Evolutionary conservation across 2,329 filamentous ascomycete genomes (phyloP).

Genomic region (Scedosporium apiospermum): DNA sequence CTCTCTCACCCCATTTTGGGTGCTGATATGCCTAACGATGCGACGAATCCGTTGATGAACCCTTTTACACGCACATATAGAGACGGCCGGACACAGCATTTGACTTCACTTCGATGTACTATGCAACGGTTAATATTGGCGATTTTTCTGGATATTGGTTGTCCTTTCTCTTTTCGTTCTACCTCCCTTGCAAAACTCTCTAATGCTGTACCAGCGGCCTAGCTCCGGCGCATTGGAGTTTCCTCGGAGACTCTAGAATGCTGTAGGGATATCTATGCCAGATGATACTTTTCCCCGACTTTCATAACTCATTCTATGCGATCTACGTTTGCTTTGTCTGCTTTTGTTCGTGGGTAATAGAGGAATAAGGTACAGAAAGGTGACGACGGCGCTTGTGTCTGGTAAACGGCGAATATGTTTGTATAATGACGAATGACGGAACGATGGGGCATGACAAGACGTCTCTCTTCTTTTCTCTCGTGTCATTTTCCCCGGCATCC

Average conservation of each 20-base stretch:
- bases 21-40: background rate
- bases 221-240: no score
- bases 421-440: no score
- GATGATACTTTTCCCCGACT: background rate
- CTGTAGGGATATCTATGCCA: no score
- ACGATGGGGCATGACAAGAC: no score
- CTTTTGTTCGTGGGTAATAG: background rate
- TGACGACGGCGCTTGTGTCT: background rate
- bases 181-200: background rate
- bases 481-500: no score
- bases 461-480: no score
- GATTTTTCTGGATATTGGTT: background rate
- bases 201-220: no score
- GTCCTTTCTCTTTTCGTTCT: background rate
- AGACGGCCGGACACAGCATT: background rate
- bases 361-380: background rate
- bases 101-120: background rate
- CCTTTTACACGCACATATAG: background rate
- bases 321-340: background rate
- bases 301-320: background rate
- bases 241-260: no score
- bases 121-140: background rate
- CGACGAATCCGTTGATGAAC: background rate
- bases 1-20: background rate
- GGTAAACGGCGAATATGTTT: background rate